Evolutionary conservation across 768 basidiomycete genomes (phyloP).

Genomic region (Boletus insuetus): DNA sequence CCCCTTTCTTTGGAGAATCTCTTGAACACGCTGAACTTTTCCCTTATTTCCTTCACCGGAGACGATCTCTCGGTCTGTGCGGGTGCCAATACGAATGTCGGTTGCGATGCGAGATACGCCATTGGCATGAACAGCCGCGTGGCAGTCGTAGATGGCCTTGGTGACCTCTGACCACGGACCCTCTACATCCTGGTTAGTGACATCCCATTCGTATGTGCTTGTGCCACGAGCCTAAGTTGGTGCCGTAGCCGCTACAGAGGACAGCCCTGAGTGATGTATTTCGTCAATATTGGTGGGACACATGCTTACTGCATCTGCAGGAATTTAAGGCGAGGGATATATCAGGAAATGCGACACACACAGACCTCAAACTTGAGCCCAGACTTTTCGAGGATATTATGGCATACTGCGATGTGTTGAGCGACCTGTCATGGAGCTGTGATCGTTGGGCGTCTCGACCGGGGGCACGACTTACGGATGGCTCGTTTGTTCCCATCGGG

Average conservation of each 20-base stretch:
- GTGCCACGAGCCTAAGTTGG: conserved; percentile 64
- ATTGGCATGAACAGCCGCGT: conserved; percentile 77
- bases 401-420: conserved; percentile 78
- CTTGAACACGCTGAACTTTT: conserved; percentile 80
- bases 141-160: conserved; percentile 88
- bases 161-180: conserved; percentile 86
- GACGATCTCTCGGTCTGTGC: conserved; percentile 62
- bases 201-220: background rate
- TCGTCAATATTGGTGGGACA: background rate
- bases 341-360: background rate
- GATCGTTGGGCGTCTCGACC: conserved; percentile 2
- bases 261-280: conserved; percentile 34
- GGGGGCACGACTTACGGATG: conserved; percentile 52
- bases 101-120: conserved; percentile 80
- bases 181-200: conserved; percentile 38
- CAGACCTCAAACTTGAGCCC: conserved; percentile 82
- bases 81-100: conserved; percentile 93
- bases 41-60: conserved; percentile 70
- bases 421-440: conserved; percentile 49
- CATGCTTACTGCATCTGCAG: conserved; percentile 39
- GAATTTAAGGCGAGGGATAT: background rate
- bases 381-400: conserved; percentile 75
- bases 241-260: conserved; percentile 76
- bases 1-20: conserved; percentile 55
- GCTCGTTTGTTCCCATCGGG: conserved; percentile 73